These are phyloP conservation scores for Lichtheimia corymbifera DNA, from an alignment of 371 early-diverging fungal genomes.

Conservation along the genomic window DNA sequence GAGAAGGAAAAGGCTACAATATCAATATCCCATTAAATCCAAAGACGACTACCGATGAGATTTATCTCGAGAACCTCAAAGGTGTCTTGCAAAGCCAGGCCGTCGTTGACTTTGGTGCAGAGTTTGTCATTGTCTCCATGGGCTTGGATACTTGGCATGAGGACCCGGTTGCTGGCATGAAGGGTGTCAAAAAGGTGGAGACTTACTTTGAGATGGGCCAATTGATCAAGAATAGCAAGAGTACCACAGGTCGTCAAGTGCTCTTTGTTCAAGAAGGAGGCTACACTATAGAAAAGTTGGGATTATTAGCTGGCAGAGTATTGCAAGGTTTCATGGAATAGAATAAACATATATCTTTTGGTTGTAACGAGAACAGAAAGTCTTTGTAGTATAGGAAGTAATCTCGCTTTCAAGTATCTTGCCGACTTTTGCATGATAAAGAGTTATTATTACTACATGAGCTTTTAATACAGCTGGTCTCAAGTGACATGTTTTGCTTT, in stretches of 20 bases:
- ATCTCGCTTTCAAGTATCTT: no score
- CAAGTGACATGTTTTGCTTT: no score
- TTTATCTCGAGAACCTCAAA: constrained; percentile 44
- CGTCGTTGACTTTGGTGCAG: constrained; percentile 45
- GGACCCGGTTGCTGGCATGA: constrained; percentile 71
- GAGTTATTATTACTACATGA: no score
- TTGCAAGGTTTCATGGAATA: constrained; percentile 45
- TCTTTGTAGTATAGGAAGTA: no score
- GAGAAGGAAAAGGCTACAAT: constrained; percentile 61
- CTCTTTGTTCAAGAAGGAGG: constrained; percentile 81
- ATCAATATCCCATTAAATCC: constrained; percentile 70
- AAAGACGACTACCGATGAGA: constrained; percentile 41
- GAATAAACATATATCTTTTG: no score
- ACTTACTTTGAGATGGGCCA: constrained; percentile 58
- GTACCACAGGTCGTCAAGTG: constrained; percentile 43
- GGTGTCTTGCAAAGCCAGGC: constrained; percentile 22
- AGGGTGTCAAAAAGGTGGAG: constrained; percentile 27
- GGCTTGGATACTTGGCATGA: constrained; percentile 65
- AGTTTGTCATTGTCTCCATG: constrained; percentile 55
- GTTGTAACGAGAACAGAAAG: no score
- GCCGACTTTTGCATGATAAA: no score
- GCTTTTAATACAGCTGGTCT: no score
- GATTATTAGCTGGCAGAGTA: constrained; percentile 59
- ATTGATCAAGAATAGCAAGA: constrained; percentile 30
- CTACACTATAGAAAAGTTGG: constrained; percentile 61